Evolutionary conservation across 495 filamentous ascomycete species (phyloP).

Genomic region (Xylaria sp.): DNA sequence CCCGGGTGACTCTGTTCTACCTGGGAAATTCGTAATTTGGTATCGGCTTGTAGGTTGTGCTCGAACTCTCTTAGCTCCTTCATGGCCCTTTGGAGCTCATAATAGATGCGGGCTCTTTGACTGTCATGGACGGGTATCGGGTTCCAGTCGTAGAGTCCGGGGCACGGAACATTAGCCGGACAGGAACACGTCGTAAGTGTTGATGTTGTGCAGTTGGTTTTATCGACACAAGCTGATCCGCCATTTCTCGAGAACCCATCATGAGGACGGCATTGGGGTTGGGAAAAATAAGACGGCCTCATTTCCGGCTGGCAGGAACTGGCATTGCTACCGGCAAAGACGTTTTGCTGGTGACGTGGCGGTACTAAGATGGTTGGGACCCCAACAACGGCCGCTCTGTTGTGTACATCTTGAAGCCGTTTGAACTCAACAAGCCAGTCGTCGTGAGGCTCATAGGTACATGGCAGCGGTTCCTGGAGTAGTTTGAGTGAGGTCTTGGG

Average conservation of each 20-base stretch:
- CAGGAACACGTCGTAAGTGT: background rate
- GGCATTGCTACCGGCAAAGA: background rate
- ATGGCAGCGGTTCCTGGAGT: background rate
- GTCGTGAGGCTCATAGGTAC: background rate
- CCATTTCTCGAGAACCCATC: background rate
- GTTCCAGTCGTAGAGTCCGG: background rate
- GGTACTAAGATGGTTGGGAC: background rate
- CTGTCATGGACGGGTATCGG: background rate
- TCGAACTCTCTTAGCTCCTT: slow-evolving; percentile 1
- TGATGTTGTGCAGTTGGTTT: background rate
- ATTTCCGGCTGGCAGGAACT: background rate
- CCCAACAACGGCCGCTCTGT: background rate
- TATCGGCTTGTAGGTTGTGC: background rate
- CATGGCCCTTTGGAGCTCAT: background rate
- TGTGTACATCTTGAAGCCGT: slow-evolving; percentile 2
- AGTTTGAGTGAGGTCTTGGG: background rate
- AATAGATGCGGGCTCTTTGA: background rate
- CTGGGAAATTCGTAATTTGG: slow-evolving; percentile 14
- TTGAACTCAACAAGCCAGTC: background rate
- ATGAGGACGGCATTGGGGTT: background rate
- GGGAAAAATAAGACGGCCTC: background rate
- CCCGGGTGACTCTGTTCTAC: slow-evolving; percentile 4
- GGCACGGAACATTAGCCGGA: background rate
- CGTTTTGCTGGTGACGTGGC: background rate
- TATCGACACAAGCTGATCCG: background rate